A percentile compares a stretch with the other conserved stretches of the same genome.
Evolutionary conservation across 2,329 filamentous ascomycete species (phyloP).

Genomic region (Chaetomiaceae sp.): DNA sequence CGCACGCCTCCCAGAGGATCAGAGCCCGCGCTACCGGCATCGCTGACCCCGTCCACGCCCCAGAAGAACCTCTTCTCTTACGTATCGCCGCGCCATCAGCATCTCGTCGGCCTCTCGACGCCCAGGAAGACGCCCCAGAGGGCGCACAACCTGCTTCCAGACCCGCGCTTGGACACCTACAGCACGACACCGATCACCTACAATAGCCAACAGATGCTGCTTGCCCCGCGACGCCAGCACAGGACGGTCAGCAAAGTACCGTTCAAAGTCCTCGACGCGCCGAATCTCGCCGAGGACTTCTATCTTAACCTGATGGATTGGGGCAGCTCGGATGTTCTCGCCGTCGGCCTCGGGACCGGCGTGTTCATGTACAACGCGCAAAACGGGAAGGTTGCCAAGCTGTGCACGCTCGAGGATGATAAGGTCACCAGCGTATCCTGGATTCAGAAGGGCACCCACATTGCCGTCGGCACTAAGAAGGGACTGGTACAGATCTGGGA

Average conservation of each 20-base stretch:
- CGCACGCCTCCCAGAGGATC: constrained; percentile 70
- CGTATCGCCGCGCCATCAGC: constrained; percentile 67
- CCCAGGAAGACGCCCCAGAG: constrained; percentile 85
- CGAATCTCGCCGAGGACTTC: constrained; percentile 93
- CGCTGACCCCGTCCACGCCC: constrained; percentile 63
- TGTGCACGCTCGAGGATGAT: constrained; percentile 89
- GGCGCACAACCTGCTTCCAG: constrained; percentile 79
- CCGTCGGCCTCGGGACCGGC: constrained; percentile 84
- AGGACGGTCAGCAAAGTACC: constrained; percentile 91
- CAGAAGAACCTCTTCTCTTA: constrained; percentile 97
- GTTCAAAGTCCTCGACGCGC: constrained; percentile 95
- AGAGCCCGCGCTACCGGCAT: constrained; percentile 48
- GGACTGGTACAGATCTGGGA: constrained; percentile 98
- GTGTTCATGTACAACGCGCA: constrained; percentile 99
- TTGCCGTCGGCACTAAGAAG: constrained; percentile 91
- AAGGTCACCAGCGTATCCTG: constrained; percentile 95
- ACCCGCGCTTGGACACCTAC: constrained; percentile 88
- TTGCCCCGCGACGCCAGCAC: constrained; percentile 83
- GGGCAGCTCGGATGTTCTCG: constrained; percentile 90
- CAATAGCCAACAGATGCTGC: constrained; percentile 85
- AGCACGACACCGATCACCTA: constrained; percentile 90
- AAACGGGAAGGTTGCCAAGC: constrained; percentile 82
- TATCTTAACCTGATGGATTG: constrained; percentile 97
- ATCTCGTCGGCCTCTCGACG: constrained; percentile 74
- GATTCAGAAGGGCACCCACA: constrained; percentile 95